Conservation (phyloP, 306 rosid species). For the Malus fusca region DNA sequence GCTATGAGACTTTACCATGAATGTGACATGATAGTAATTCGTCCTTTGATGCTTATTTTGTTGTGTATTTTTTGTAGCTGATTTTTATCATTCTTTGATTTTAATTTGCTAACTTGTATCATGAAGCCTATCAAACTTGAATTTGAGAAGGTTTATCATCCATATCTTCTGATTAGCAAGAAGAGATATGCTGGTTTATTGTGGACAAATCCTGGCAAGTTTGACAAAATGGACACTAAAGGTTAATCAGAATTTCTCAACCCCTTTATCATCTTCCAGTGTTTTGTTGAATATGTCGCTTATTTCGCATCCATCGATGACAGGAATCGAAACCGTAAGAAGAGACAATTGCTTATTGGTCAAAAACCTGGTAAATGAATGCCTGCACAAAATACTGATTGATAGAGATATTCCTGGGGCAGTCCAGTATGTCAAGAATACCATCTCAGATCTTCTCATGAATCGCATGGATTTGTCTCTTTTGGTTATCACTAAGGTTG, state of each 20-base stretch:
- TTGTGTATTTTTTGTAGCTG: neutral
- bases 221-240: slow-evolving; percentile 97
- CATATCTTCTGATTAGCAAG: slow-evolving; percentile 93
- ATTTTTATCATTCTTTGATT: slow-evolving; percentile 2
- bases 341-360: slow-evolving; percentile 97
- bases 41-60: neutral
- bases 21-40: neutral
- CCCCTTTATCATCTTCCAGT: neutral
- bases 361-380: slow-evolving; percentile 86
- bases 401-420: slow-evolving; percentile 91
- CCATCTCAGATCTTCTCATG: slow-evolving; percentile 96
- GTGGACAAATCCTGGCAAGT: slow-evolving; percentile 73
- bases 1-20: neutral
- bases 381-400: slow-evolving; percentile 81
- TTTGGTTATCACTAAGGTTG: slow-evolving; percentile 88
- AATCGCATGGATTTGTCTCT: slow-evolving; percentile 97
- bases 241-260: slow-evolving; percentile 38
- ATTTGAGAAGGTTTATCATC: slow-evolving; percentile 94
- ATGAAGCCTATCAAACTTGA: slow-evolving; percentile 94
- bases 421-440: slow-evolving; percentile 80
- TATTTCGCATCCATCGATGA: slow-evolving; percentile 14
- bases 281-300: neutral
- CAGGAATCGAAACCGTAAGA: slow-evolving; percentile 95
- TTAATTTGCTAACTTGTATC: neutral
- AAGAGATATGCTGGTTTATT: slow-evolving; percentile 96